Evolutionary conservation across 352 stramenopile genomes (phyloP), one percentile per base, ranked within the genome.

Genomic region (Globisporangium megalacanthum): DNA sequence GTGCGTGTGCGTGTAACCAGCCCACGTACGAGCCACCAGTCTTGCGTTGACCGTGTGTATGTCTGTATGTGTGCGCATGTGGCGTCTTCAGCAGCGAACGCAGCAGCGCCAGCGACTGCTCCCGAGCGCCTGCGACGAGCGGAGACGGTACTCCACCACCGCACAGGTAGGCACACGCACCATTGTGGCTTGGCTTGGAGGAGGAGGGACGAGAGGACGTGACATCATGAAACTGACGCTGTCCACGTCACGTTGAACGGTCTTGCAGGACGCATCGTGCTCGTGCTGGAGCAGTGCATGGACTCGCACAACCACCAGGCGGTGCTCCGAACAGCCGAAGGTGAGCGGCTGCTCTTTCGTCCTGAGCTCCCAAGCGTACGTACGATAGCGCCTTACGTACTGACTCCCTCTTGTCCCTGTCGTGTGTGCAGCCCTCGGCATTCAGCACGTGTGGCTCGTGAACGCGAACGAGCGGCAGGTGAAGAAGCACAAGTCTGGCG

Each of bases 361-460:
- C 6, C 64, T 83, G 45, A 49, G 56, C 36, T 72, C 25, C 25
- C 25, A 29, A 29, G 25, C 25, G 25, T 29, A 29, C 25, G 4
- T 1, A 29, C 25, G n/a, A n/a, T n/a, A n/a, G n/a, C n/a, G 25
- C 25, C 25, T 29, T 29, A 29, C 25, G 25, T 37, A 25, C 66
- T 64, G 54, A 68, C 56, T 73, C 14, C 71, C 9, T 58, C 73
- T 54, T 64, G 15, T n/a, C 22, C 15, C 11, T n/a, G 39, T 45
- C 25, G 17, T 45, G 6, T 47, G 6, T 14, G 10, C 42, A 48
- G 89, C 88, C 19, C 66, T 98, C 41, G 94, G 94, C n/a, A 77
- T 98, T 6, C 92, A 98, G 75, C 73, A 97, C 64, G 88, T 98
- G 25, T 97, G 77, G 77, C 70, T 89, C 56, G 79, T 89, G 57